Conservation (phyloP, 2,329 filamentous ascomycete genomes). For the Didymella exigua region DNA sequence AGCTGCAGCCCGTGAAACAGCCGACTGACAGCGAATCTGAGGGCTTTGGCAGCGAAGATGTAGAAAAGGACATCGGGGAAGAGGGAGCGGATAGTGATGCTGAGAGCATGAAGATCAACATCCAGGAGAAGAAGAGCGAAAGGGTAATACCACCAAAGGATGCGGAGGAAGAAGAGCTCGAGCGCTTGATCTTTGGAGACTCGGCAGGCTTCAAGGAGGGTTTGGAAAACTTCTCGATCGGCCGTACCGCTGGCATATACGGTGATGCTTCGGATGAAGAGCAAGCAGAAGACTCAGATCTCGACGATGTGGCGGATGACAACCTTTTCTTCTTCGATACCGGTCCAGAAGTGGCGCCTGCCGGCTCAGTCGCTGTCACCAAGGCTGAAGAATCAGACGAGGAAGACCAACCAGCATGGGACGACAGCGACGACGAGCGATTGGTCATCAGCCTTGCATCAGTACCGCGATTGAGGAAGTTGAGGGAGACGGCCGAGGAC, state of each 20-base stretch:
- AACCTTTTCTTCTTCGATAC: slow-evolving; percentile 87
- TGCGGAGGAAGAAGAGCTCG: slow-evolving; percentile 81
- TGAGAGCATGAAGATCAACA: slow-evolving; percentile 27
- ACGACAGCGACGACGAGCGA: slow-evolving; percentile 94
- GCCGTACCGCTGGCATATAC: slow-evolving; percentile 43
- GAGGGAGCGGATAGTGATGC: slow-evolving; percentile 24
- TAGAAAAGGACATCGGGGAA: slow-evolving; percentile 4
- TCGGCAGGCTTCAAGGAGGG: slow-evolving; percentile 78
- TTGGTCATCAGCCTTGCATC: slow-evolving; percentile 81
- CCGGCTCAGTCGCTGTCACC: slow-evolving; percentile 49
- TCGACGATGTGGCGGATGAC: slow-evolving; percentile 75
- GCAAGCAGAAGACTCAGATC: slow-evolving; percentile 52
- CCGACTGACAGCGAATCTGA: slow-evolving; percentile 30
- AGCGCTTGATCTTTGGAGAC: slow-evolving; percentile 87
- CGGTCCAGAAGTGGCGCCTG: slow-evolving; percentile 55
- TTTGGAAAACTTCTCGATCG: slow-evolving; percentile 65
- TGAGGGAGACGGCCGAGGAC: slow-evolving; percentile 79
- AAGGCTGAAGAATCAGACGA: slow-evolving; percentile 49
- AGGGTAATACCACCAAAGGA: slow-evolving; percentile 66
- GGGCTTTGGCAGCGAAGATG: slow-evolving; percentile 30
- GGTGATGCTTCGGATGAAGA: slow-evolving; percentile 49
- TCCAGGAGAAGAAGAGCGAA: slow-evolving; percentile 31
- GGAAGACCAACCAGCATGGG: slow-evolving; percentile 70
- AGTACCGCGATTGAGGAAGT: slow-evolving; percentile 77
- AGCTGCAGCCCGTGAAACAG: slow-evolving; percentile 29